Conservation (phyloP, 2,329 filamentous ascomycete species). For the Fusarium keratoplasticum region DNA sequence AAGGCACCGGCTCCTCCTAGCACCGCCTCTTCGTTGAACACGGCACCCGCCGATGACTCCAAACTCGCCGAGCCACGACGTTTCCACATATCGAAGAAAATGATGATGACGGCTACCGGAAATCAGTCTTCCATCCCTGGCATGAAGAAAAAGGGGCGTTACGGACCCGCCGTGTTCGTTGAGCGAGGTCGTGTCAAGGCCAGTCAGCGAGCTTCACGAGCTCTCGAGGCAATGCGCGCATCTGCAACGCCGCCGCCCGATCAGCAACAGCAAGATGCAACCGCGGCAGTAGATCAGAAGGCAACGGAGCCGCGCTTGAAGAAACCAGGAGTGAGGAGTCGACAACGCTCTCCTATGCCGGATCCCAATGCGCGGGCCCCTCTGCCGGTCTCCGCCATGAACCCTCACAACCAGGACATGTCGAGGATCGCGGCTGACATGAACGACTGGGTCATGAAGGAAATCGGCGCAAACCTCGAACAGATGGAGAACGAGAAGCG, state of each 20-base stretch:
- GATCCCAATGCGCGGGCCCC: conserved; percentile 39
- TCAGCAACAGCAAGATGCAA: conserved; percentile 1
- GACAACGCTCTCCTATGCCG: conserved; percentile 38
- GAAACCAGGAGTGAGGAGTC: conserved; percentile 48
- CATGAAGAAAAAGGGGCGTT: conserved; percentile 55
- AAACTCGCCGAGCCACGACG: conserved; percentile 56
- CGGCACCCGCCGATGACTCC: conserved; percentile 13
- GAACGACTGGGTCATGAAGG: conserved; percentile 68
- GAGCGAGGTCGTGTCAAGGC: conserved; percentile 61
- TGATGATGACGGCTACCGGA: conserved; percentile 49
- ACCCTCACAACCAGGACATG: conserved; percentile 57
- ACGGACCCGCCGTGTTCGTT: conserved; percentile 64
- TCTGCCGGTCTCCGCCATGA: conserved; percentile 49
- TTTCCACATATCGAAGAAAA: conserved; percentile 66
- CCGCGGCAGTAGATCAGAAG: conserved; percentile 15
- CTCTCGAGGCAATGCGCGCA: conserved; percentile 19
- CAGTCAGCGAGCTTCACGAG: conserved; percentile 35
- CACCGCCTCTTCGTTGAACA: conserved; percentile 19
- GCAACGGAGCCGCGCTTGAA: conserved; percentile 47
- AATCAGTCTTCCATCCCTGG: conserved; percentile 41
- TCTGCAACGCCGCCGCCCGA: conserved; percentile 3
- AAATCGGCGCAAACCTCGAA: conserved; percentile 66
- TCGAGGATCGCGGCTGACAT: conserved; percentile 65
- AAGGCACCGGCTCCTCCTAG: not conserved
- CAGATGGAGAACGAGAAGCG: conserved; percentile 58